These are phyloP conservation scores for Lyophyllum shimeji DNA, from an alignment of 768 basidiomycete species.

Conservation along the genomic window DNA sequence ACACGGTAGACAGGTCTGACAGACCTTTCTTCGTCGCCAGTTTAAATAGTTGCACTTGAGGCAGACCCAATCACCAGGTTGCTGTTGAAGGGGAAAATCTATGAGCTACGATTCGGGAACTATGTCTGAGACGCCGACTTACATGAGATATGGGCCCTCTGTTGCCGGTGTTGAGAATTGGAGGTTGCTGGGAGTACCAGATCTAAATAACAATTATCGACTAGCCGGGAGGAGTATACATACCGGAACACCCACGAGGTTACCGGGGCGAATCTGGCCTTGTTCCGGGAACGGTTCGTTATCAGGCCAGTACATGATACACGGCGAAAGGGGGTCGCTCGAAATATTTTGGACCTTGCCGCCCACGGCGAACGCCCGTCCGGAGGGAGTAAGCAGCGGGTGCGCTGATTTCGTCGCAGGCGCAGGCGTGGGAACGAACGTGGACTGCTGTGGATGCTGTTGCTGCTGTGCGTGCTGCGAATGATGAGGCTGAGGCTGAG, in stretches of 20 bases:
- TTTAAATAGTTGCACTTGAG: conserved; percentile 85
- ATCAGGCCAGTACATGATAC: conserved; percentile 90
- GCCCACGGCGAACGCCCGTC: conserved; percentile 71
- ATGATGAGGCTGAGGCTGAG: conserved; percentile 9
- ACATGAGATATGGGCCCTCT: conserved; percentile 84
- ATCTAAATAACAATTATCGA: conserved; percentile 4
- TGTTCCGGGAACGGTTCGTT: conserved; percentile 83
- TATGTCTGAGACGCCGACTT: conserved; percentile 34
- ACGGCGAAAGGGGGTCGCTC: conserved; percentile 65
- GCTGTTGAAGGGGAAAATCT: conserved; percentile 31
- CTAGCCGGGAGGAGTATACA: conserved; percentile 10
- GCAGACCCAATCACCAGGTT: conserved; percentile 84
- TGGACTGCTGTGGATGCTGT: conserved; percentile 4
- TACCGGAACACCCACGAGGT: conserved; percentile 54
- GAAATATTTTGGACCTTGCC: conserved; percentile 83
- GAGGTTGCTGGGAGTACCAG: conserved; percentile 58
- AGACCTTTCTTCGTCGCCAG: conserved; percentile 86
- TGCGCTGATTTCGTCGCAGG: conserved; percentile 41
- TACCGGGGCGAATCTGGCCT: conserved; percentile 71
- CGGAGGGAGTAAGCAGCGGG: conserved; percentile 81
- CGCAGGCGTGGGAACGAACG: conserved; percentile 16
- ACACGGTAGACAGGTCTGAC: conserved; percentile 88
- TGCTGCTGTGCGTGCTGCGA: conserved; percentile 10
- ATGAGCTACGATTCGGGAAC: conserved; percentile 2
- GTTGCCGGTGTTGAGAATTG: conserved; percentile 88